A percentile compares a stretch with the other conserved stretches of the same genome.
These are phyloP conservation scores for Penicillium silybi DNA, from an alignment of 495 filamentous ascomycete species.

Conservation along the genomic window DNA sequence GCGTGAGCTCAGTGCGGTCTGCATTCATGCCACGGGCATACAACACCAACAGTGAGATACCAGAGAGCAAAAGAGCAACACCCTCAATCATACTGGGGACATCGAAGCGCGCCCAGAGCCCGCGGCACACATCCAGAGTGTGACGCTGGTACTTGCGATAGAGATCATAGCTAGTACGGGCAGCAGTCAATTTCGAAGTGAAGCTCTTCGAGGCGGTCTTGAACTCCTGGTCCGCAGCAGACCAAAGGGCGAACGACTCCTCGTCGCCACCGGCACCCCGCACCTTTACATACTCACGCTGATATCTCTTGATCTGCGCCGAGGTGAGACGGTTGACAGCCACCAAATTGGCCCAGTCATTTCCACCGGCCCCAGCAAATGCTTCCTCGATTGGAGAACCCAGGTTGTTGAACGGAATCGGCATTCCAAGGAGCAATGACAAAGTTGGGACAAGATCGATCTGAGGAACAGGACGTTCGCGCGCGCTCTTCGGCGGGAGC, in stretches of 20 bases:
- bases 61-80: constrained; percentile 62
- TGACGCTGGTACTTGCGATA: constrained; percentile 73
- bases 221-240: constrained; percentile 47
- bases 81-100: constrained; percentile 78
- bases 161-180: constrained; percentile 48
- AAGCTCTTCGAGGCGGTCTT: constrained; percentile 33
- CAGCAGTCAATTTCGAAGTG: constrained; percentile 29
- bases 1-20: constrained; percentile 50
- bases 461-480: constrained; percentile 79
- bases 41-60: constrained; percentile 61
- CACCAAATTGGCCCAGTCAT: constrained; percentile 70
- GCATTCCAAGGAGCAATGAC: constrained; percentile 79
- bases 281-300: constrained; percentile 58
- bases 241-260: constrained; percentile 58
- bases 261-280: constrained; percentile 59
- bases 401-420: constrained; percentile 97
- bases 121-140: constrained; percentile 75
- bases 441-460: constrained; percentile 95
- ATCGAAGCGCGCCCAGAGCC: constrained; percentile 88
- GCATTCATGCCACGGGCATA: constrained; percentile 62
- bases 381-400: constrained; percentile 92
- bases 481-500: constrained; percentile 67
- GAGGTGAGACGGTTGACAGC: constrained; percentile 70
- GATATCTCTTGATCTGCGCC: constrained; percentile 87
- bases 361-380: constrained; percentile 66